Percentiles rank a stretch among this genome's conserved stretches.
phyloP scores from a whole-genome alignment of 345 rosid species.

The rapeseed (Brassica napus) region DNA sequence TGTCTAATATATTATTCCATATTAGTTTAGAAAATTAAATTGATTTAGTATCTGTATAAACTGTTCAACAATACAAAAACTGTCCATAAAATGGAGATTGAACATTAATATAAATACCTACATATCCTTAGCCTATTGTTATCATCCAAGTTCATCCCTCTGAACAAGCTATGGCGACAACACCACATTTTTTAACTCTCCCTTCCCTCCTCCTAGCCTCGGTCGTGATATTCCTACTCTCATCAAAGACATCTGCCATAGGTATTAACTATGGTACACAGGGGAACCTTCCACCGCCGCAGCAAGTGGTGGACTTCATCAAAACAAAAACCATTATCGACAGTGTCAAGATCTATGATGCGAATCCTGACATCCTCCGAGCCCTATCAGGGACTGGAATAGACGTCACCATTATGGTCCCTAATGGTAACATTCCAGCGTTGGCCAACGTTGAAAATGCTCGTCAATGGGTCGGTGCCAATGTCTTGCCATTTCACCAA shows the following conservation, averaged over 20 bases:
- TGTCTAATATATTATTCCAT: background rate
- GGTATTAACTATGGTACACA: slow-evolving; percentile 75
- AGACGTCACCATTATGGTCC: slow-evolving; percentile 48
- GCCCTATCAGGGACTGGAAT: slow-evolving; percentile 56
- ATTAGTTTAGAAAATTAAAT: no score
- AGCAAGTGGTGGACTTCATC: slow-evolving; percentile 63
- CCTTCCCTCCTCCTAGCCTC: slow-evolving; percentile 35
- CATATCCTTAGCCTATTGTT: background rate
- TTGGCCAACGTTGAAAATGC: slow-evolving; percentile 40
- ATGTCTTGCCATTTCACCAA: slow-evolving; percentile 57
- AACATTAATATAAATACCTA: slow-evolving; percentile 8
- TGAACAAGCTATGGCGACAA: slow-evolving; percentile 7
- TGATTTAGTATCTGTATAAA: background rate
- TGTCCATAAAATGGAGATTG: background rate
- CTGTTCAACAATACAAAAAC: background rate
- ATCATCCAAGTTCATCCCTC: background rate
- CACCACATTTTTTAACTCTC: background rate
- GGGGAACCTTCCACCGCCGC: slow-evolving; percentile 65
- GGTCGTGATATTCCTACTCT: slow-evolving; percentile 45
- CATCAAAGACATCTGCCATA: slow-evolving; percentile 40
- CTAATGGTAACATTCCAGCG: slow-evolving; percentile 51
- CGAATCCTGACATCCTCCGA: slow-evolving; percentile 59
- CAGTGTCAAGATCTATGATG: slow-evolving; percentile 60
- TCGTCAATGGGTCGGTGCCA: slow-evolving; percentile 51
- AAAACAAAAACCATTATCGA: slow-evolving; percentile 56